Evolutionary conservation across 345 rosid species (phyloP).

Genomic region (Clausena lansium): DNA sequence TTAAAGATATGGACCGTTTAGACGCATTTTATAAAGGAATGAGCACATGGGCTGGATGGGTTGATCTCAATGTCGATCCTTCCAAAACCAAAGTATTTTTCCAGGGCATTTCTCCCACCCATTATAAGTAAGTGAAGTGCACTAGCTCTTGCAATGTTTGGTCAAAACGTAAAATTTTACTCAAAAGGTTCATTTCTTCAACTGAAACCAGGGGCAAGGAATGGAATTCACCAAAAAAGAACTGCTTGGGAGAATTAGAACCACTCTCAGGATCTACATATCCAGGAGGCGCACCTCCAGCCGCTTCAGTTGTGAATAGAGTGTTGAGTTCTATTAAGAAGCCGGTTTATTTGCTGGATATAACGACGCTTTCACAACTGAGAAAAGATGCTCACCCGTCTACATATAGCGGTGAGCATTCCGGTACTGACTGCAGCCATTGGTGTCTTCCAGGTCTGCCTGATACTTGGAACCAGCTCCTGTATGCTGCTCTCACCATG

Average conservation of each 20-base stretch:
- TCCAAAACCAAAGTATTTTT: constrained; percentile 72
- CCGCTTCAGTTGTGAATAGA: constrained; percentile 46
- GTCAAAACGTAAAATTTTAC: neutral
- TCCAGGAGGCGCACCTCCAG: constrained; percentile 72
- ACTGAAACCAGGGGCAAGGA: constrained; percentile 58
- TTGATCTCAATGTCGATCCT: constrained; percentile 64
- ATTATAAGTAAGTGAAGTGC: constrained; percentile 56
- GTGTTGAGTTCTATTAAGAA: constrained; percentile 57
- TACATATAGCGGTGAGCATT: constrained; percentile 42
- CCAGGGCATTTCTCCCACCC: constrained; percentile 96
- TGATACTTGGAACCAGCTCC: constrained; percentile 94
- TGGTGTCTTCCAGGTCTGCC: constrained; percentile 98
- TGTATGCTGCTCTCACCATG: constrained; percentile 70
- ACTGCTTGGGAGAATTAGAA: constrained; percentile 55
- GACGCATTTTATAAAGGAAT: constrained; percentile 72
- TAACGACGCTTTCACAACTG: constrained; percentile 79
- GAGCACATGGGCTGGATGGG: constrained; percentile 84
- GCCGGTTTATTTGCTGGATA: constrained; percentile 74
- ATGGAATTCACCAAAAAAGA: constrained; percentile 70
- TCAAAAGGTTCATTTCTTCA: neutral
- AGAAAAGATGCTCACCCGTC: constrained; percentile 96
- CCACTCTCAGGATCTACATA: constrained; percentile 73
- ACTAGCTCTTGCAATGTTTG: neutral
- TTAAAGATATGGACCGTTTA: constrained; percentile 69
- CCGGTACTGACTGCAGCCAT: constrained; percentile 83